Percentiles rank a stretch among this genome's conserved stretches.
Conservation (phyloP, 2,329 filamentous ascomycete genomes). For the Amauroascus verrucosus region DNA sequence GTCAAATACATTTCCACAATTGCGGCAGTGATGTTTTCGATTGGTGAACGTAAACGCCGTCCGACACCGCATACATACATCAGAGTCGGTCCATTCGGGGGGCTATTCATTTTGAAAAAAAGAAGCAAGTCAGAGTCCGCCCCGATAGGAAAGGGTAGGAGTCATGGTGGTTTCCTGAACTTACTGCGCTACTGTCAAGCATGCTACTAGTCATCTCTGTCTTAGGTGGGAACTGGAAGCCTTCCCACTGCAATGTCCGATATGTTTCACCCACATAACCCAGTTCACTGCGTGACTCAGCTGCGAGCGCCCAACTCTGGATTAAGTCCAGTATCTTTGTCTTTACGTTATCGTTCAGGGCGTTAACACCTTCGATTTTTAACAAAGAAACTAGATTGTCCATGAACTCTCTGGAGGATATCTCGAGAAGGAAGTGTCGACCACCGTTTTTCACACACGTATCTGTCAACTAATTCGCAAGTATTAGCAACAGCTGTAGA, state of each 20-base stretch:
- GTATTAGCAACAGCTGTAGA: conserved; percentile 16
- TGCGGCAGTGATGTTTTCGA: conserved; percentile 94
- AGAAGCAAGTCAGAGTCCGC: neutral
- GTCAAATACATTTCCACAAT: conserved; percentile 96
- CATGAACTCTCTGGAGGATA: conserved; percentile 96
- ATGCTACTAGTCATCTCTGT: conserved; percentile 87
- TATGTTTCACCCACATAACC: conserved; percentile 86
- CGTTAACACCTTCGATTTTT: conserved; percentile 62
- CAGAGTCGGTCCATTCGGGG: conserved; percentile 94
- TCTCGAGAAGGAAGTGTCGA: conserved; percentile 85
- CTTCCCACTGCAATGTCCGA: conserved; percentile 67
- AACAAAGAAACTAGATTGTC: conserved; percentile 88
- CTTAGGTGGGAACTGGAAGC: conserved; percentile 80
- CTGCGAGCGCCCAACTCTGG: conserved; percentile 84
- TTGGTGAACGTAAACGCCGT: conserved; percentile 96
- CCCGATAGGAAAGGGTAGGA: conserved; percentile 8
- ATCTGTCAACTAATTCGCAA: conserved; percentile 62
- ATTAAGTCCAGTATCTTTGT: conserved; percentile 86
- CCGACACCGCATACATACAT: conserved; percentile 96
- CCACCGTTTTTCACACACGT: conserved; percentile 98
- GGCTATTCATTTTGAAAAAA: conserved; percentile 46
- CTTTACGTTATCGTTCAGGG: conserved; percentile 76
- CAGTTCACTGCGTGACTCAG: conserved; percentile 72
- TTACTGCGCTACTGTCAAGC: conserved; percentile 89
- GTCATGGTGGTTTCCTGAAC: conserved; percentile 27